Percentiles rank a stretch among this genome's conserved stretches.
phyloP scores from a whole-genome alignment of 208 protist species.

The Trypanosoma theileri region DNA sequence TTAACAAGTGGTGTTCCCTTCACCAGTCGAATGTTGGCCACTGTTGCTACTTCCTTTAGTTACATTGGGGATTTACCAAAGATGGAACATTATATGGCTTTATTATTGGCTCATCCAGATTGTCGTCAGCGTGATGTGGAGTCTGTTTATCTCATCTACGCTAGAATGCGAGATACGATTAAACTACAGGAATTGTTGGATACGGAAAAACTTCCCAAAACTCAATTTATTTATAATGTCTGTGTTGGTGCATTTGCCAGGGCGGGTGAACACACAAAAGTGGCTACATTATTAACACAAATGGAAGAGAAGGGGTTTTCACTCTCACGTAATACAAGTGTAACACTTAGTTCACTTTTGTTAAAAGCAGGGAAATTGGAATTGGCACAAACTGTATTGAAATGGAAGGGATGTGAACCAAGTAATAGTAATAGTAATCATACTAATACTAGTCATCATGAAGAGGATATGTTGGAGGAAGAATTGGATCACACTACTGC shows the following conservation, averaged over 20 bases:
- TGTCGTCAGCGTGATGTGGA: constrained; percentile 75
- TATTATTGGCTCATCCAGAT: constrained; percentile 77
- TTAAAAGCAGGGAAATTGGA: constrained; percentile 87
- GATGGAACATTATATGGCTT: constrained; percentile 78
- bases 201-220: constrained; percentile 56
- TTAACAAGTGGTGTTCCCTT: constrained; percentile 59
- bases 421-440: not conserved
- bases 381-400: constrained; percentile 83
- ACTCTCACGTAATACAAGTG: constrained; percentile 79
- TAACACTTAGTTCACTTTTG: constrained; percentile 86
- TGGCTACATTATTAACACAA: constrained; percentile 68
- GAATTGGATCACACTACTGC: not conserved
- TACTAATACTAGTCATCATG: constrained; percentile 5
- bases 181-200: constrained; percentile 87
- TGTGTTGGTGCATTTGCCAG: constrained; percentile 83
- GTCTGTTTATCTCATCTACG: constrained; percentile 84
- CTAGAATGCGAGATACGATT: constrained; percentile 74
- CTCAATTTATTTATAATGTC: constrained; percentile 82
- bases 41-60: constrained; percentile 74
- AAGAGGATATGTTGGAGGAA: constrained; percentile 13
- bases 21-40: constrained; percentile 75
- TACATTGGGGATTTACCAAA: constrained; percentile 57
- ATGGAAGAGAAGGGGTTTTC: constrained; percentile 77
- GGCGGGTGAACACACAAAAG: constrained; percentile 84
- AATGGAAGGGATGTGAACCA: constrained; percentile 65